Base-by-base conservation (phyloP, 169 alveolate species). In the Neospora caninum region DNA sequence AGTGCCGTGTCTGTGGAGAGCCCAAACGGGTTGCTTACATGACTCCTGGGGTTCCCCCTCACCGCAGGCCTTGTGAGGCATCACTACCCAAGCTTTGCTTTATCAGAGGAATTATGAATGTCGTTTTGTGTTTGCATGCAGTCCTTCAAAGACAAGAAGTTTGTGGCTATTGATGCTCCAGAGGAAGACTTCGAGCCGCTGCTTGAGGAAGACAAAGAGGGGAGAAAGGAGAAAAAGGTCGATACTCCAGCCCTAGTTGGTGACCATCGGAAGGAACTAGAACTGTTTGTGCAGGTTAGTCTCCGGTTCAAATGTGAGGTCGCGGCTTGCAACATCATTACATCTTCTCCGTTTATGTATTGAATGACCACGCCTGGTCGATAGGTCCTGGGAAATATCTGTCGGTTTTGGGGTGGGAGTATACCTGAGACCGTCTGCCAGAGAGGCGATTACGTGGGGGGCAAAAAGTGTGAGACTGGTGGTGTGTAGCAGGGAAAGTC, bases 231-330 rank as follows among this genome's bases (percentile, higher is more conserved):
- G 84, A 88, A 88, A 92, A 80, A 80, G 70, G 41, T 69, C 70
- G 82, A 96, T 67, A n/a, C 80, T 22, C 95, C 97, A 34, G 86
- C 70, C 86, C 92, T 95, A 6, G 88, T 93, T 38, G 96, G 93
- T 2, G 96, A 95, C 73, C 95, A 97, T 70, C 95, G 92, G 41
- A 45, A 27, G 18, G 92, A 93, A 69, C 96, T 45, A 10, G 94
- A 94, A 73, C 84, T 80, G 67, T 96, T 96, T 95, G 95, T 93
- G 86, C 88, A 94, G 97, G 96, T 78, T 80, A 95, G 78, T 41
- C 54, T 70, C 92, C 78, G 39, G 0, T 87, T 27, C 41, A 78
- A 29, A 64, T 29, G 31, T 25, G 78, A 49, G 18, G 58, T 49
- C 27, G 58, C 4, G 58, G 58, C 18, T 49, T 0, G 58, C 58